Base-by-base conservation (phyloP, 2,329 filamentous ascomycete species). In the Microdochium trichocladiopsis region DNA sequence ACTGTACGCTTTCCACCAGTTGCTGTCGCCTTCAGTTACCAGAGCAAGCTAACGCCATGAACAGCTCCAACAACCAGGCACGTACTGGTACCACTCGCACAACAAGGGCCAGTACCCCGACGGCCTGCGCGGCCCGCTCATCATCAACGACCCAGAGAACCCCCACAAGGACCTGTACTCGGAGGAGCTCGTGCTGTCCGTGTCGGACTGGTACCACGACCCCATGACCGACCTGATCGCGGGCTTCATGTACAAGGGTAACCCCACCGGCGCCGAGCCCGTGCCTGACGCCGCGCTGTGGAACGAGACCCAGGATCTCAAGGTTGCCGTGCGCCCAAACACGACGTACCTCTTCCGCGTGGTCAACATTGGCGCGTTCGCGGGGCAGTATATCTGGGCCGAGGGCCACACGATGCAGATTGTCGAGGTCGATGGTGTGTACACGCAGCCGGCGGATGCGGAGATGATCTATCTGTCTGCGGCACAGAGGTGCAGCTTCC, bases 41-140 rank as follows among this genome's bases (percentile, higher is more conserved):
- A 41, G 25, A 48, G 16, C n/a, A 41, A 36, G n/a, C 3, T 18
- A 6, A 52, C 33, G 10, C 55, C 49, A 49, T 53, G 47, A 41
- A 55, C 21, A 45, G 41, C 41, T 45, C 21, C 41, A 82, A 48
- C 86, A 89, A 70, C 77, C 84, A 0, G 88, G 87, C 25, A 88
- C 86, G 1, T 91, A 88, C 66, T 91, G 87, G 88, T 92, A 91
- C 58, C 86, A 90, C 64, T 86, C 83, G 3, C 86, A 90, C 62
- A 76, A 77, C 22, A 74, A 76, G 55, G 83, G 78, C 24, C 85
- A 88, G 63, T 89, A 88, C 56, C 84, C 86, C 2, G 86, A 90
- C 63, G 86, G 86, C 12, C 72, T 88, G 5, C 76, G 85, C 22
- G 84, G 77, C 0, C 76, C 84, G 1, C 67, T 88, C 31, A 78